Evolutionary conservation across 1,139 yeast species (phyloP).

Genomic region (Meyerozyma guilliermondii): DNA sequence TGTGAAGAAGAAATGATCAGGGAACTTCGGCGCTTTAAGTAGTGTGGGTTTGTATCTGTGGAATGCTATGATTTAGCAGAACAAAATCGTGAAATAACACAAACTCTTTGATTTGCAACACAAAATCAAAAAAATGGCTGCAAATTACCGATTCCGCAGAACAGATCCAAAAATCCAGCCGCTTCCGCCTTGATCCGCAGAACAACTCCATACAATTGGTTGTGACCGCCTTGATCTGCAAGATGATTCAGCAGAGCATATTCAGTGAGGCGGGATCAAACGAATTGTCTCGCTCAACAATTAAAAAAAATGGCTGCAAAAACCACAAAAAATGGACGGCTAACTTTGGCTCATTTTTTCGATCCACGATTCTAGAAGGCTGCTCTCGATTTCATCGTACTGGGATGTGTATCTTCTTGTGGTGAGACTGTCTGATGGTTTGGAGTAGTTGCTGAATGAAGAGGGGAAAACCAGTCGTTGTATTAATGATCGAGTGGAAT

Average conservation of each 20-base stretch:
- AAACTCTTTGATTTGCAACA: too few relatives aligned
- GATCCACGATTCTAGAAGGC: slow-evolving; percentile 41
- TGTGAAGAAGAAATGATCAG: neutral
- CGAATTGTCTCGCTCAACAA: too few relatives aligned
- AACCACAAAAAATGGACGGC: neutral
- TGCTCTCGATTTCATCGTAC: slow-evolving; percentile 42
- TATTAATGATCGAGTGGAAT: slow-evolving; percentile 14
- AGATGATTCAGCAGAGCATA: too few relatives aligned
- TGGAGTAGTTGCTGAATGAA: slow-evolving; percentile 10
- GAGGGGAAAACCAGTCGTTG: slow-evolving; percentile 36
- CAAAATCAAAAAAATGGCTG: too few relatives aligned
- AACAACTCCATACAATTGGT: too few relatives aligned
- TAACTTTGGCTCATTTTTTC: slow-evolving; percentile 24
- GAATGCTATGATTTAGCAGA: neutral
- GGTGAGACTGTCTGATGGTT: neutral
- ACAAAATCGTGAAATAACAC: too few relatives aligned
- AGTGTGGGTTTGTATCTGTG: neutral
- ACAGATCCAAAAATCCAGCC: too few relatives aligned
- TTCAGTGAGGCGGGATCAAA: too few relatives aligned
- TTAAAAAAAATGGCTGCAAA: neutral
- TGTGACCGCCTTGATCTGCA: too few relatives aligned
- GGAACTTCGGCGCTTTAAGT: neutral
- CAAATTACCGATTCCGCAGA: too few relatives aligned
- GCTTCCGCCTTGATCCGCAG: too few relatives aligned
- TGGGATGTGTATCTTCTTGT: slow-evolving; percentile 6